These are phyloP conservation scores for Pterocarpus santalinus DNA, from an alignment of 306 rosid species.

Conservation along the genomic window DNA sequence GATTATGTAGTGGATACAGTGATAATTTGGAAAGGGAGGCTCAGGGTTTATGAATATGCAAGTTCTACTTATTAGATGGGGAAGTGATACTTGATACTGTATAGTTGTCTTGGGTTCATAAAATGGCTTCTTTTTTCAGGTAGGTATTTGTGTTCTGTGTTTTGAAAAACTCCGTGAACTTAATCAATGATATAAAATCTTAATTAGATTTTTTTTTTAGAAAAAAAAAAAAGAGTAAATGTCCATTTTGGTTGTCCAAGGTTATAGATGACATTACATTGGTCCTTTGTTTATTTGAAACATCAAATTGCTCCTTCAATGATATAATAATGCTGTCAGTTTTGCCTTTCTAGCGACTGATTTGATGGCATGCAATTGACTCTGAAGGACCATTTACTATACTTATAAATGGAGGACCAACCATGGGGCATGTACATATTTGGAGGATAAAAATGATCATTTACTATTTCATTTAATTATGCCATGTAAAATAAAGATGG, in stretches of 20 bases:
- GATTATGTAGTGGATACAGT: slow-evolving; percentile 13
- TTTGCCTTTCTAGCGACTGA: background rate
- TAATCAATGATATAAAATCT: slow-evolving; percentile 15
- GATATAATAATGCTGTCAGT: background rate
- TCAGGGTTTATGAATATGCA: too few relatives aligned
- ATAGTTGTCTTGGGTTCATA: slow-evolving; percentile 1
- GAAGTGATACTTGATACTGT: background rate
- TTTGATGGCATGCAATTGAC: background rate
- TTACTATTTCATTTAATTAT: slow-evolving; percentile 18
- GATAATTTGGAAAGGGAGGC: background rate
- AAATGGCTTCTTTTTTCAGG: background rate
- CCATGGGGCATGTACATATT: background rate
- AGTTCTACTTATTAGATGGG: background rate
- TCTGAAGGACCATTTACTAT: background rate
- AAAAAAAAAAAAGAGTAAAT: background rate
- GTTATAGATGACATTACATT: background rate
- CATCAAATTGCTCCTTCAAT: slow-evolving; percentile 1
- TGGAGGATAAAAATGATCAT: background rate
- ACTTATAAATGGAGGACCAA: background rate
- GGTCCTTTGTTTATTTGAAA: background rate
- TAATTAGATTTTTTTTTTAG: background rate
- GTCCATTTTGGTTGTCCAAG: slow-evolving; percentile 18
- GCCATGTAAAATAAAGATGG: background rate
- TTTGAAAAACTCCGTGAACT: background rate
- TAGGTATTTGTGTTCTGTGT: background rate